Evolutionary conservation across 805 yeast species (phyloP).

Genomic region (Spathaspora girioi): DNA sequence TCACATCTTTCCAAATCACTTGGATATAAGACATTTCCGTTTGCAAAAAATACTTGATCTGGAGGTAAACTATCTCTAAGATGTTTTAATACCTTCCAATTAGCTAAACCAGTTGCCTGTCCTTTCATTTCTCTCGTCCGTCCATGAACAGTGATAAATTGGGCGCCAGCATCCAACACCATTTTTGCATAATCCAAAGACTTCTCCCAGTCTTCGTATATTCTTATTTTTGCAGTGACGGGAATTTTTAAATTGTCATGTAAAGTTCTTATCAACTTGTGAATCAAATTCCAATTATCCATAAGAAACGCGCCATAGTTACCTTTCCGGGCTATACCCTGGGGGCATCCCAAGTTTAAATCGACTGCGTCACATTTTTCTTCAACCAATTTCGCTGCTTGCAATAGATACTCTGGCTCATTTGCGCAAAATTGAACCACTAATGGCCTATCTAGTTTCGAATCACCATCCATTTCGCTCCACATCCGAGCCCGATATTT

Average conservation of each 20-base stretch:
- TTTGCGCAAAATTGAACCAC: constrained; percentile 96
- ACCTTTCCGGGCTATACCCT: constrained; percentile 93
- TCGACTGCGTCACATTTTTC: constrained; percentile 94
- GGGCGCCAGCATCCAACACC: constrained; percentile 93
- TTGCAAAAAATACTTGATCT: constrained; percentile 87
- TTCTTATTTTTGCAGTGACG: constrained; percentile 93
- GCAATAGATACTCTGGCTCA: constrained; percentile 77
- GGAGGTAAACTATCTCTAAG: constrained; percentile 71
- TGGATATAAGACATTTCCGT: constrained; percentile 91
- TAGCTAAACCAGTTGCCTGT: constrained; percentile 91
- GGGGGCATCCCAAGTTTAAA: constrained; percentile 95
- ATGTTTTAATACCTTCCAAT: constrained; percentile 78
- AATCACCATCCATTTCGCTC: constrained; percentile 69
- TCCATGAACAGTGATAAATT: constrained; percentile 91
- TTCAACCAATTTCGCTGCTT: constrained; percentile 79
- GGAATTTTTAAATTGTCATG: constrained; percentile 78
- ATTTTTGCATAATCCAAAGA: constrained; percentile 81
- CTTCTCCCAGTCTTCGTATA: constrained; percentile 80
- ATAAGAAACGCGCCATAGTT: constrained; percentile 92
- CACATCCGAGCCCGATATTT: constrained; percentile 78
- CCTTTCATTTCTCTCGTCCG: constrained; percentile 98
- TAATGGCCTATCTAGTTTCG: constrained; percentile 70
- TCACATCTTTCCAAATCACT: constrained; percentile 75
- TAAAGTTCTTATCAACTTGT: constrained; percentile 63
- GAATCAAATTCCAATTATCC: constrained; percentile 93